These are phyloP conservation scores for Malus sieversii DNA, from an alignment of 306 rosid genomes.

Conservation along the genomic window DNA sequence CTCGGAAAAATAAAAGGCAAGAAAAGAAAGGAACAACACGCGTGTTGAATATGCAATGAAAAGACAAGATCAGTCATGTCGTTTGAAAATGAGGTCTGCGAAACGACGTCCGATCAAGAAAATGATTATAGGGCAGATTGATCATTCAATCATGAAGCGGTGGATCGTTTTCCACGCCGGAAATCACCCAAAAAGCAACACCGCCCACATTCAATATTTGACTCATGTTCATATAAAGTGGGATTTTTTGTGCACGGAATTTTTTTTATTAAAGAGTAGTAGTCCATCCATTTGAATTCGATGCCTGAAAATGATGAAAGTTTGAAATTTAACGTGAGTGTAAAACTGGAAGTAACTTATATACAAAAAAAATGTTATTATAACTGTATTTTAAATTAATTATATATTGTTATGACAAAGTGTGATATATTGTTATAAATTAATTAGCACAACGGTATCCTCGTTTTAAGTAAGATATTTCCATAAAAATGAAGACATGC, in stretches of 20 bases:
- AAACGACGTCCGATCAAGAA: neutral
- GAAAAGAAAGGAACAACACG: no score
- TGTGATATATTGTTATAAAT: no score
- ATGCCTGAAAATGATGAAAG: neutral
- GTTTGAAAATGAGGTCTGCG: neutral
- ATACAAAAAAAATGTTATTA: no score
- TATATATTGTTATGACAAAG: no score
- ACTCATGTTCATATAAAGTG: neutral
- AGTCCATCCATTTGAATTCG: neutral
- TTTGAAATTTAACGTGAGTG: neutral
- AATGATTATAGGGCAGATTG: no score
- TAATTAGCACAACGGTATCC: no score
- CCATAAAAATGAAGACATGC: neutral
- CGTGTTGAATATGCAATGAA: neutral
- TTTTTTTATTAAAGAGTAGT: no score
- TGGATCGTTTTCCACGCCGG: neutral
- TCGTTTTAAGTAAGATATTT: no score
- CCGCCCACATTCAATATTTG: neutral
- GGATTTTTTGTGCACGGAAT: no score
- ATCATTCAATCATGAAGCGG: neutral
- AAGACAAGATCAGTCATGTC: neutral
- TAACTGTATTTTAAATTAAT: no score
- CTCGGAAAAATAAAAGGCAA: no score
- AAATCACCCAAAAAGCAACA: neutral
- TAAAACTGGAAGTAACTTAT: no score